A percentile compares a stretch with the other conserved stretches of the same genome.
These are phyloP conservation scores for Amaranthus palmeri DNA, from an alignment of 148 eudicot genomes.

Conservation along the genomic window DNA sequence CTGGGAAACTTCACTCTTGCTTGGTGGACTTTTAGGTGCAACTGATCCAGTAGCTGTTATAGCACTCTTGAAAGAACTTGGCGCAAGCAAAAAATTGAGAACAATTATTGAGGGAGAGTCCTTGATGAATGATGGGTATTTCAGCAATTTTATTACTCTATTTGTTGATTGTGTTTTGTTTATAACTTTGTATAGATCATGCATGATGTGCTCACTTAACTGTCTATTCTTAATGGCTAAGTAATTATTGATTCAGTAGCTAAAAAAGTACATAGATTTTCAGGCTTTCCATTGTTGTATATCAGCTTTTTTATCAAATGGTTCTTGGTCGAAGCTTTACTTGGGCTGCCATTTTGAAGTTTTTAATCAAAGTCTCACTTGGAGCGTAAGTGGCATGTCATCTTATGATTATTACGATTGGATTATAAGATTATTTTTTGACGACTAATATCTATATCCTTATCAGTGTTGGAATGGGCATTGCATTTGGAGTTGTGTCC, in stretches of 20 bases:
- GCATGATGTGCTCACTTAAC: too few species aligned
- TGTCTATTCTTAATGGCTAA: not conserved
- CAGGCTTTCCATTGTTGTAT: constrained; percentile 94
- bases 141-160: constrained; percentile 2
- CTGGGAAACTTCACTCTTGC: constrained; percentile 87
- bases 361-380: constrained; percentile 63
- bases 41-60: constrained; percentile 99
- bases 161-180: not conserved
- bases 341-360: constrained; percentile 56
- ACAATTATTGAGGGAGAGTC: constrained; percentile 98
- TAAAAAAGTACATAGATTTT: constrained; percentile 12
- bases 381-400: constrained; percentile 70
- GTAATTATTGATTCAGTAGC: not conserved
- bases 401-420: not conserved
- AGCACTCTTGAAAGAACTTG: constrained; percentile 92
- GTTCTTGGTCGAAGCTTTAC: constrained; percentile 61
- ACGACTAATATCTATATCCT: constrained; percentile 11
- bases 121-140: constrained; percentile 96
- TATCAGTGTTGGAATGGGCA: constrained; percentile 82
- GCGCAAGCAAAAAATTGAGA: constrained; percentile 93
- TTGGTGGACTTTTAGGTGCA: constrained; percentile 96
- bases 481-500: constrained; percentile 82
- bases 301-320: constrained; percentile 76
- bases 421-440: not conserved
- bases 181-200: too few species aligned